A percentile compares a stretch with the other conserved stretches of the same genome.
Evolutionary conservation across 1,284 basidiomycete genomes (phyloP).

Genomic region (Marasmius oreades): DNA sequence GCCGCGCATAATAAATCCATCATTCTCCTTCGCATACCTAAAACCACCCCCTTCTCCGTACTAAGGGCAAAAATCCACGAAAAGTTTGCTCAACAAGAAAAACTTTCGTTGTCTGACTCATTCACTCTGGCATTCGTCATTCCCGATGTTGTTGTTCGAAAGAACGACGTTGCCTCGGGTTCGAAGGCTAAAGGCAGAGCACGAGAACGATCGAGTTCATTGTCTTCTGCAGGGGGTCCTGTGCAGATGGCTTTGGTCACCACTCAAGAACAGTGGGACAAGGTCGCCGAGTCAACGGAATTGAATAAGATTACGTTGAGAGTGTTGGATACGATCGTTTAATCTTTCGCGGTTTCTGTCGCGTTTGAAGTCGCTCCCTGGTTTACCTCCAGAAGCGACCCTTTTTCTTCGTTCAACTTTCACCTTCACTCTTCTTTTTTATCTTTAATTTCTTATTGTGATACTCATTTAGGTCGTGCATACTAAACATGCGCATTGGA

Average conservation of each 20-base stretch:
- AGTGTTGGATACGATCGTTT: conserved; percentile 14
- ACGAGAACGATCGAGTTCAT: conserved; percentile 12
- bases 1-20: conserved; percentile 57
- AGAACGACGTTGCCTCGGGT: background rate
- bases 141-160: conserved; percentile 48
- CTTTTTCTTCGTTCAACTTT: background rate
- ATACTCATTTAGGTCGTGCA: background rate
- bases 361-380: too few species aligned
- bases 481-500: background rate
- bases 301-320: conserved; percentile 11
- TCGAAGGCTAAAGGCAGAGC: conserved; percentile 1
- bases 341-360: background rate
- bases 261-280: conserved; percentile 15
- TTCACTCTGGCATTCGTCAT: conserved; percentile 53
- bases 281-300: conserved; percentile 6
- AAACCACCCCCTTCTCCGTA: conserved; percentile 41
- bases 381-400: too few species aligned
- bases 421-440: conserved; percentile 1
- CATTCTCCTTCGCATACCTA: conserved; percentile 54
- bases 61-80: conserved; percentile 54
- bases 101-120: conserved; percentile 42
- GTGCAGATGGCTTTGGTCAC: conserved; percentile 14
- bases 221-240: conserved; percentile 1
- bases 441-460: background rate
- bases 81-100: conserved; percentile 61